Percentiles rank a stretch among this genome's conserved stretches.
Evolutionary conservation across 371 early-diverging fungal genomes (phyloP).

Genomic region (Saksenaea oblongispora): DNA sequence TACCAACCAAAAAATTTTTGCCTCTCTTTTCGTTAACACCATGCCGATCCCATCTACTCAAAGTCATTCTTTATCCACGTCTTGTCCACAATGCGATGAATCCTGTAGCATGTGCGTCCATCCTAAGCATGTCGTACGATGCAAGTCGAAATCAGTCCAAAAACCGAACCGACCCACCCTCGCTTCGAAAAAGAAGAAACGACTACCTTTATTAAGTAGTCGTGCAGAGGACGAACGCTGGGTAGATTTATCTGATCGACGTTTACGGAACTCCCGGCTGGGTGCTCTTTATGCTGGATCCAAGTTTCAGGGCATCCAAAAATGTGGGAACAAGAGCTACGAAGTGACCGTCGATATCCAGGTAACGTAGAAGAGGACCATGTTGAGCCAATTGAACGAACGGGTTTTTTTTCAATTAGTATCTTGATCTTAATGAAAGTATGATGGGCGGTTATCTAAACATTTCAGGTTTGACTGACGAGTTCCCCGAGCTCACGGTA

Average conservation of each 20-base stretch:
- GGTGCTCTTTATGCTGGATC: slow-evolving; percentile 69
- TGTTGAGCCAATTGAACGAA: neutral
- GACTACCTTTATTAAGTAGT: slow-evolving; percentile 26
- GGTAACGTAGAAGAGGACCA: slow-evolving; percentile 42
- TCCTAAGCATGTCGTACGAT: neutral
- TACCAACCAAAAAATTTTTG: neutral
- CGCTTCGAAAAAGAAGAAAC: slow-evolving; percentile 5
- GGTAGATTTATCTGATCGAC: slow-evolving; percentile 42
- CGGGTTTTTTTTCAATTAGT: slow-evolving; percentile 37
- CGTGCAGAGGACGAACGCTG: slow-evolving; percentile 36
- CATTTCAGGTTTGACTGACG: slow-evolving; percentile 80
- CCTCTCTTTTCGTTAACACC: neutral
- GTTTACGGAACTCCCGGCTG: slow-evolving; percentile 28
- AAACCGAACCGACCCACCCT: neutral
- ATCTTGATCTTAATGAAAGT: slow-evolving; percentile 75
- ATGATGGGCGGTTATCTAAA: slow-evolving; percentile 79
- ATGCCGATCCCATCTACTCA: slow-evolving; percentile 1
- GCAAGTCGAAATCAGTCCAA: neutral
- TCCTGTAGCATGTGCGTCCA: neutral
- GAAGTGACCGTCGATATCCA: slow-evolving; percentile 77
- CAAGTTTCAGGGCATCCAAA: slow-evolving; percentile 71
- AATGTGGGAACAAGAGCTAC: slow-evolving; percentile 66
- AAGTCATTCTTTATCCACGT: neutral
- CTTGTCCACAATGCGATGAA: neutral
- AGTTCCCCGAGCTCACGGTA: slow-evolving; percentile 71